Evolutionary conservation across 2,329 filamentous ascomycete genomes (phyloP), one percentile per base, ranked within the genome.

Genomic region (Metarhizium humberi): DNA sequence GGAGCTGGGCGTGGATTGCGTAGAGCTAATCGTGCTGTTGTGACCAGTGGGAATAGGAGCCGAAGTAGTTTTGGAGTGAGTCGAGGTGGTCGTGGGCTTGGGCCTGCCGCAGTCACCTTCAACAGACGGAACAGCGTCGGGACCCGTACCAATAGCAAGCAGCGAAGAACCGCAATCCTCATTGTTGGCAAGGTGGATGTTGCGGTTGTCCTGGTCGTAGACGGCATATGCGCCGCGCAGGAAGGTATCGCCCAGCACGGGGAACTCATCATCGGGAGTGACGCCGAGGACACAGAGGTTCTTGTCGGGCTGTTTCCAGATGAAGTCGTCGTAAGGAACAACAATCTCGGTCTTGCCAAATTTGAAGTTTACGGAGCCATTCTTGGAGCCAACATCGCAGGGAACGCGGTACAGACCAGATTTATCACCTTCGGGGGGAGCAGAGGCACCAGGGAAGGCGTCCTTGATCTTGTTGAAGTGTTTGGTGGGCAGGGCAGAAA

Each of bases 401-500:
- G 77, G 75, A 14, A 85, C 74, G 20, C 79, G 67, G 51, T 79
- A 75, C 48, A 75, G 73, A 8, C 73, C 75, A 3, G 71, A 62
- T 1, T 53, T 18, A 29, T 57, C 53, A 32, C 68, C 61, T 6
- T 20, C 3, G 4, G 51, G 32, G 29, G 59, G 58, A 4, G 55
- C 32, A 30, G 48, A 55, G 43, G 53, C 58, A 2, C 51, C 53
- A 16, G 68, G 68, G 61, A 71, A 82, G 57, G 61, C 73, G 64
- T 52, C 67, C 56, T 63, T 71, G 38, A 84, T 70, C 36, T 67
- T 61, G 32, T 69, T 59, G 56, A 81, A 77, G 56, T 87, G 68
- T 36, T 72, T 64, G 57, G 80, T 71, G 3, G 87, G 87, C 2
- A 90, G 76, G 58, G 85, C 82, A 67, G 80, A 86, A 55, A 88